Percentiles rank a stretch among this genome's conserved stretches.
These are phyloP conservation scores for Eutrema japonicum DNA, from an alignment of 345 rosid species.

Conservation along the genomic window DNA sequence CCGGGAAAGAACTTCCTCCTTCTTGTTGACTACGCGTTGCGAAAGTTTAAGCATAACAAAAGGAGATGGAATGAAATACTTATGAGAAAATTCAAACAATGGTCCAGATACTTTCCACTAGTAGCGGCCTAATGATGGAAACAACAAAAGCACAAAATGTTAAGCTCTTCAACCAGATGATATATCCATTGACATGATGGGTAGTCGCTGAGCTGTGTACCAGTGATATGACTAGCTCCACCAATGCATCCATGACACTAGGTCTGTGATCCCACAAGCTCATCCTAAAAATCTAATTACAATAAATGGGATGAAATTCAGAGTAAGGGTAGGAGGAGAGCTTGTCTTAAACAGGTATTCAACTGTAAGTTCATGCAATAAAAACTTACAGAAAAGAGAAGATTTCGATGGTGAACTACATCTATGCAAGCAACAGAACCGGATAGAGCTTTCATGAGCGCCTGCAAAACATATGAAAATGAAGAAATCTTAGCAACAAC, in stretches of 20 bases:
- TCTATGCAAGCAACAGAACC: conserved; percentile 71
- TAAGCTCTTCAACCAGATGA: conserved; percentile 9
- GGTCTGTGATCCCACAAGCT: conserved; percentile 74
- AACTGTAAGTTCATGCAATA: not conserved
- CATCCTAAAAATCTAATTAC: conserved; percentile 64
- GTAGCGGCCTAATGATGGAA: conserved; percentile 61
- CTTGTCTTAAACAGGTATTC: not conserved
- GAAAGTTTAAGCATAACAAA: conserved; percentile 44
- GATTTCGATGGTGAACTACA: conserved; percentile 51
- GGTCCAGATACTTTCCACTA: conserved; percentile 61
- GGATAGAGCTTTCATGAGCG: conserved; percentile 62
- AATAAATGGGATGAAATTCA: conserved; percentile 9
- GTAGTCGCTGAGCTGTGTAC: conserved; percentile 42
- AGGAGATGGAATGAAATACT: conserved; percentile 61
- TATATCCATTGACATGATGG: not conserved
- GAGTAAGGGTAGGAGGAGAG: not conserved
- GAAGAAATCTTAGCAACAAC: conserved; percentile 20
- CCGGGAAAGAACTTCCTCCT: conserved; percentile 61
- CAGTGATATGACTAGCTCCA: conserved; percentile 60
- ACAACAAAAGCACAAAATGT: conserved; percentile 4
- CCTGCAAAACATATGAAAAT: conserved; percentile 44
- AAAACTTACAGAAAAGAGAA: conserved; percentile 64
- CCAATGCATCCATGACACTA: conserved; percentile 69
- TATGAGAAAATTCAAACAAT: conserved; percentile 64
- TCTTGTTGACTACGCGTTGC: conserved; percentile 46